These are phyloP conservation scores for Fonsecaea monophora DNA, from an alignment of 2,329 filamentous ascomycete genomes.

Conservation along the genomic window DNA sequence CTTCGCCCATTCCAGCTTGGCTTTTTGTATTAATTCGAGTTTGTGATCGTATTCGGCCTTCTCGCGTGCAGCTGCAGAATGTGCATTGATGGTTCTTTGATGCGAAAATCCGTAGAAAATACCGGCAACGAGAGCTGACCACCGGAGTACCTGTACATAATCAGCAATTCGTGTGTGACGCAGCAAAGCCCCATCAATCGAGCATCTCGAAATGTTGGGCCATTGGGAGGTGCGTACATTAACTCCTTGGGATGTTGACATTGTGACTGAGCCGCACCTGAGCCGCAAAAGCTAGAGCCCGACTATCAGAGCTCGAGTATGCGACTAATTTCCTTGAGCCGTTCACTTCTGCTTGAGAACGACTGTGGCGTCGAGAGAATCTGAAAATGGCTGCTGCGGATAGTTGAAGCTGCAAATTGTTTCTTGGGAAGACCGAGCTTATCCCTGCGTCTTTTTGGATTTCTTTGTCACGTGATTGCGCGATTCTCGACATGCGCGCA, in stretches of 20 bases:
- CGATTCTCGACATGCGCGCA: constrained; percentile 12
- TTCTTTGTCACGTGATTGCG: constrained; percentile 27
- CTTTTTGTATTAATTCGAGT: constrained; percentile 87
- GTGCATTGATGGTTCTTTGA: constrained; percentile 78
- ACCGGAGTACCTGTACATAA: constrained; percentile 82
- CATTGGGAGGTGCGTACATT: constrained; percentile 58
- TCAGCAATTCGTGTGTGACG: constrained; percentile 24
- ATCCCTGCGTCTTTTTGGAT: constrained; percentile 23
- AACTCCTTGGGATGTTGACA: constrained; percentile 71
- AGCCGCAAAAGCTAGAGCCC: constrained; percentile 7
- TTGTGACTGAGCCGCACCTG: constrained; percentile 45
- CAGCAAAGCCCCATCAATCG: background rate
- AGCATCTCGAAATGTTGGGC: constrained; percentile 1
- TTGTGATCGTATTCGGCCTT: constrained; percentile 90
- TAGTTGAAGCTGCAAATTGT: constrained; percentile 32
- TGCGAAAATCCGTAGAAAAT: constrained; percentile 96
- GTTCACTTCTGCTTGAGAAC: background rate
- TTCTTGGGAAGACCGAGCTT: constrained; percentile 29
- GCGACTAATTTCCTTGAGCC: constrained; percentile 9
- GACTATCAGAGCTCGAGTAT: constrained; percentile 8
- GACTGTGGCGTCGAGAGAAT: constrained; percentile 2
- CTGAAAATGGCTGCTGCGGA: constrained; percentile 17
- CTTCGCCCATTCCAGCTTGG: constrained; percentile 88
- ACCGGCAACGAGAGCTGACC: constrained; percentile 89
- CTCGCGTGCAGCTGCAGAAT: constrained; percentile 72